A percentile compares a stretch with the other conserved stretches of the same genome.
Conservation (phyloP, 805 yeast species). For the Zygotorulaspora sp. region DNA sequence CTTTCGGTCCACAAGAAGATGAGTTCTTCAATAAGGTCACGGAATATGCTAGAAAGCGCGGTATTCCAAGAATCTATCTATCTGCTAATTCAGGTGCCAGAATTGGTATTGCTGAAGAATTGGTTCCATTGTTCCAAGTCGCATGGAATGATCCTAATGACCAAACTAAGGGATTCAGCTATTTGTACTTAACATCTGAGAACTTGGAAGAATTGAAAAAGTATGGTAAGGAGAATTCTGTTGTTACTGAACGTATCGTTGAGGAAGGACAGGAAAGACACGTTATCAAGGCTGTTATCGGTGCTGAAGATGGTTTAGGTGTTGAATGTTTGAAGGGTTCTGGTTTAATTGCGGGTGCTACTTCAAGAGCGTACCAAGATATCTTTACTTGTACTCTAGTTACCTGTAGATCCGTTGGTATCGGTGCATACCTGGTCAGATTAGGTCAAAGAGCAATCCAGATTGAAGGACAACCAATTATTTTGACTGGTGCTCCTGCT, state of each 20-base stretch:
- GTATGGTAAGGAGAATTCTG: conserved; percentile 56
- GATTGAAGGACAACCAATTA: conserved; percentile 97
- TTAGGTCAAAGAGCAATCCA: conserved; percentile 98
- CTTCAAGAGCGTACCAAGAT: conserved; percentile 95
- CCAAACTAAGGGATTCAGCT: conserved; percentile 84
- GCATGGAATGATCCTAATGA: conserved; percentile 80
- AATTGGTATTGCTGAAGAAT: conserved; percentile 96
- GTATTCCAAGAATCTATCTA: conserved; percentile 91
- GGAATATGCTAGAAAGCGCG: conserved; percentile 81
- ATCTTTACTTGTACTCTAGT: conserved; percentile 97
- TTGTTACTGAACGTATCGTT: conserved; percentile 71
- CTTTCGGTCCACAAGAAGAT: conserved; percentile 97
- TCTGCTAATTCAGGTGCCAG: conserved; percentile 99
- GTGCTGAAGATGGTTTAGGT: conserved; percentile 95
- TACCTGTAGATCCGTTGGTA: conserved; percentile 99
- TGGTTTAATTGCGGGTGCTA: conserved; percentile 98
- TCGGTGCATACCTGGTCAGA: conserved; percentile 97
- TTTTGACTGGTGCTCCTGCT: conserved; percentile 98
- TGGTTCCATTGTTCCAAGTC: conserved; percentile 81
- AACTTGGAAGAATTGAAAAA: conserved; percentile 53
- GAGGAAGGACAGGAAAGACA: conserved; percentile 82
- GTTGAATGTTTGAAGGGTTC: conserved; percentile 98
- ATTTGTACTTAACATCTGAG: conserved; percentile 74
- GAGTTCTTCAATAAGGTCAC: conserved; percentile 87
- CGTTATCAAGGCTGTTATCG: conserved; percentile 79